phyloP scores from a whole-genome alignment of 805 yeast genomes.

The Candida taoyuanica region DNA sequence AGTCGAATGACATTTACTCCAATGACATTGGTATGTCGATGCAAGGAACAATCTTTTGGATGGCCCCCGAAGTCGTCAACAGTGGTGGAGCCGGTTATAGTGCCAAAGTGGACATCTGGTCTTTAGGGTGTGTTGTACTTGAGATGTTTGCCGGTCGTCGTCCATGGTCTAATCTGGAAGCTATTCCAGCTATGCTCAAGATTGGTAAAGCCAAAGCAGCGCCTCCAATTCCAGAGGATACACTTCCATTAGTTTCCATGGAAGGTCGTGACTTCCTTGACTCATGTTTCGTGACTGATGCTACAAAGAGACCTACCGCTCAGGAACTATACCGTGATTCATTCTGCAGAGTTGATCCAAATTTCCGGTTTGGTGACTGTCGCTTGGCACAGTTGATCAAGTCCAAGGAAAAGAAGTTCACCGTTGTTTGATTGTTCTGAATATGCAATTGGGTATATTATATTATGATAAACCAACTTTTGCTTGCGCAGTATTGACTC shows the following conservation, averaged over 20 bases:
- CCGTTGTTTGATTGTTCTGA: conserved; percentile 1
- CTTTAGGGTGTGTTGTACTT: conserved; percentile 91
- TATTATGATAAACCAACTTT: no score
- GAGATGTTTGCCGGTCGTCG: conserved; percentile 98
- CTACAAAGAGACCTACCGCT: conserved; percentile 89
- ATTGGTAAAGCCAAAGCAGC: conserved; percentile 81
- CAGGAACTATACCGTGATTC: conserved; percentile 49
- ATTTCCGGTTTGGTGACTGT: conserved; percentile 50
- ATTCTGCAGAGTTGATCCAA: conserved; percentile 39
- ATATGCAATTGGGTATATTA: neutral
- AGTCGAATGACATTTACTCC: conserved; percentile 77
- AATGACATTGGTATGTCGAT: conserved; percentile 94
- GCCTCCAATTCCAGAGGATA: conserved; percentile 96
- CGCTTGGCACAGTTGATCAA: conserved; percentile 50
- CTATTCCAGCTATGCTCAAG: conserved; percentile 90
- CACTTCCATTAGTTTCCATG: conserved; percentile 54
- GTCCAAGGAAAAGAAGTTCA: conserved; percentile 33
- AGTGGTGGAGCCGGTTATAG: conserved; percentile 90
- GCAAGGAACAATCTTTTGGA: conserved; percentile 99
- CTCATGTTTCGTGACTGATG: conserved; percentile 70
- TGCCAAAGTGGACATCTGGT: conserved; percentile 98
- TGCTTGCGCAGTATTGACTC: neutral
- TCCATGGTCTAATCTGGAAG: conserved; percentile 96
- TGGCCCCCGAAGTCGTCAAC: conserved; percentile 99
- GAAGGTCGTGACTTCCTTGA: conserved; percentile 70